Evolutionary conservation across 805 yeast species (phyloP).

Genomic region (Myxozyma monticola): DNA sequence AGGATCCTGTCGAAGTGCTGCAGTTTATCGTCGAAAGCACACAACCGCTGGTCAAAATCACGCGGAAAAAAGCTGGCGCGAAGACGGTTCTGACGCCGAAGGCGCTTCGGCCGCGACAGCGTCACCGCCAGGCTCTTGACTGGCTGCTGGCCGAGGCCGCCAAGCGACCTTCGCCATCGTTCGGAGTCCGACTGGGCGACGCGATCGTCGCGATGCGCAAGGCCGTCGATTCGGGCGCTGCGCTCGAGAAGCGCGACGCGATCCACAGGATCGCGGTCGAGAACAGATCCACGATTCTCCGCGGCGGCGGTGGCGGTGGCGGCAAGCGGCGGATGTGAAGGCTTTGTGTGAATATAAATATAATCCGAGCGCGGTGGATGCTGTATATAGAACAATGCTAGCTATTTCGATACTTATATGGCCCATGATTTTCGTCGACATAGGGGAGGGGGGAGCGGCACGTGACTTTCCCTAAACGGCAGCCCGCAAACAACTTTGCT

Average conservation of each 20-base stretch:
- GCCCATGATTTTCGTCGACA: too few species aligned
- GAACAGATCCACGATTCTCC: conserved; percentile 42
- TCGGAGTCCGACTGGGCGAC: conserved; percentile 86
- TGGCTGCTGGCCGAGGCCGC: conserved; percentile 89
- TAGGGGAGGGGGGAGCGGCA: too few species aligned
- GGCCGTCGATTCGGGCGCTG: conserved; percentile 14
- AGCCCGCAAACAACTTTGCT: too few species aligned
- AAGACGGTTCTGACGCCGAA: conserved; percentile 77
- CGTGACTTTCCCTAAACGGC: too few species aligned
- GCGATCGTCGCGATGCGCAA: conserved; percentile 56
- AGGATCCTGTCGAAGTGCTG: conserved; percentile 77
- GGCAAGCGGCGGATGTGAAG: too few species aligned
- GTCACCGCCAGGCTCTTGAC: conserved; percentile 79
- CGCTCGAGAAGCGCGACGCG: conserved; percentile 66
- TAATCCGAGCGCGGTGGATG: too few species aligned
- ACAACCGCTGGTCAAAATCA: conserved; percentile 81
- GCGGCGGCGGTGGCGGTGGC: neutral
- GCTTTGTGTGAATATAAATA: neutral
- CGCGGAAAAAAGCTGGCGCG: conserved; percentile 79
- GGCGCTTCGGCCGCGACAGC: conserved; percentile 78
- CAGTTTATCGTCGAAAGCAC: conserved; percentile 73
- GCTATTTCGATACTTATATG: too few species aligned
- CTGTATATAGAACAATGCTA: too few species aligned
- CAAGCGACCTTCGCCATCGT: conserved; percentile 75
- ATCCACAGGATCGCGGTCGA: conserved; percentile 86